Base-by-base conservation (phyloP, 805 yeast species). In the Candida tammaniensis region DNA sequence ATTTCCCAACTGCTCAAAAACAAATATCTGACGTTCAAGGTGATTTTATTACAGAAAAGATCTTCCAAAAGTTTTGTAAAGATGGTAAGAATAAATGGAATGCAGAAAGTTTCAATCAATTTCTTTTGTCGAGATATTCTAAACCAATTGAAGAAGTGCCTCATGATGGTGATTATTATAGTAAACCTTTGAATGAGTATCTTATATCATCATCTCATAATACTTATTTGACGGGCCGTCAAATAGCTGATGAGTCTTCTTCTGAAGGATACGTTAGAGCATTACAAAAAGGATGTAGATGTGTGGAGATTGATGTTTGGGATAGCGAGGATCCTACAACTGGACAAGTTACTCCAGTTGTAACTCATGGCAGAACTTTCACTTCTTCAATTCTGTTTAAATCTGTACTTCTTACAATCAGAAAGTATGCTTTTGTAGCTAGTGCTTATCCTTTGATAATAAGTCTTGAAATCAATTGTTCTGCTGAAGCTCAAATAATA, bases 281-380 rank as follows among this genome's bases (percentile, higher is more conserved):
- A 0, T 62, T 93, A 31, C 96, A 88, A 54, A 74, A 88, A 35
- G 98, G 98, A 1, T 93, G 98, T 49, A 69, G 96, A 28, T 89
- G 96, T 43, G 70, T 93, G n/a, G 99, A 93, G 52, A 78, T 93
- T 25, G 99, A 93, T 57, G 70, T 93, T 14, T 93, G 98, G 98
- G 96, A 91, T 61, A 67, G 67, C 10, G 85, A 82, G 15, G 79
- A 74, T 21, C 30, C 31, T 7, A 56, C 41, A n/a, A 53, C 61
- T 4, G 40, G 33, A 9, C 89, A 82, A 0, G 16, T 19, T 2
- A 22, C 30, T 5, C 98, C 98, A 0, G 75, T 86, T 0, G 96
- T 93, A 0, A 82, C 84, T 18, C 99, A 93, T 57, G 98, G 98
- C 0, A 63, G 82, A 31, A 78, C 95, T 0, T 76, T 93, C 42